These are phyloP conservation scores for Phytopythium kandeliae DNA, from an alignment of 352 stramenopile genomes.

Conservation along the genomic window DNA sequence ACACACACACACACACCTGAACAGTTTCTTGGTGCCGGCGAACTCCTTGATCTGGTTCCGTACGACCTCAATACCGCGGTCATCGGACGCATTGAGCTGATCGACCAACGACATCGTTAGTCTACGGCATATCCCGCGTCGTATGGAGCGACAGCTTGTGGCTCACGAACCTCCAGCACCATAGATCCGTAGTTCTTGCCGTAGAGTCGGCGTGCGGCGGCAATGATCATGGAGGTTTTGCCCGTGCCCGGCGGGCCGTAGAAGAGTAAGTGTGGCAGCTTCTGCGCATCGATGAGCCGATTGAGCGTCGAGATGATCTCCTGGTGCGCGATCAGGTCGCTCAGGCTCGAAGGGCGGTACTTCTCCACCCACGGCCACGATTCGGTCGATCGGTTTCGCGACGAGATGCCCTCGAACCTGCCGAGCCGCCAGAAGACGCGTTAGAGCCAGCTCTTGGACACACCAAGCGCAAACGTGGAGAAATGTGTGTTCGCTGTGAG, in stretches of 20 bases:
- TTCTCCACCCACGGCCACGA: slow-evolving; percentile 98
- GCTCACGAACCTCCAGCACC: slow-evolving; percentile 79
- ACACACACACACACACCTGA: slow-evolving; percentile 68
- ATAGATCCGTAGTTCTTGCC: slow-evolving; percentile 93
- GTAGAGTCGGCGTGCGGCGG: slow-evolving; percentile 93
- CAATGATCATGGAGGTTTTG: slow-evolving; percentile 98
- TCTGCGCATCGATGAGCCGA: slow-evolving; percentile 94
- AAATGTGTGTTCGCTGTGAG: too few relatives aligned
- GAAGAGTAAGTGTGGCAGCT: slow-evolving; percentile 96
- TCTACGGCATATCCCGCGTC: not conserved
- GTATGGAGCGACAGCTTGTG: not conserved
- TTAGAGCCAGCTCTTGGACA: too few relatives aligned
- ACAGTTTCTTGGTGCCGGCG: slow-evolving; percentile 95
- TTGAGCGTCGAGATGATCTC: slow-evolving; percentile 97
- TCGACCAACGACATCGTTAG: not conserved
- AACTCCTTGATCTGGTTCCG: slow-evolving; percentile 99
- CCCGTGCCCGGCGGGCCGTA: slow-evolving; percentile 96
- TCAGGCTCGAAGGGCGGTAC: slow-evolving; percentile 92
- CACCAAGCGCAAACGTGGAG: too few relatives aligned
- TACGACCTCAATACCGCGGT: slow-evolving; percentile 96
- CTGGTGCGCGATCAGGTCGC: slow-evolving; percentile 96
- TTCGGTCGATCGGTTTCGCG: slow-evolving; percentile 71
- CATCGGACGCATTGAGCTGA: slow-evolving; percentile 97
- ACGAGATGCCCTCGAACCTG: slow-evolving; percentile 82
- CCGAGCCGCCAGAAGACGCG: not conserved